Percentiles rank a stretch among this genome's conserved stretches.
These are phyloP conservation scores for Rachicladosporium sp. DNA, from an alignment of 2,329 filamentous ascomycete species.

Conservation along the genomic window DNA sequence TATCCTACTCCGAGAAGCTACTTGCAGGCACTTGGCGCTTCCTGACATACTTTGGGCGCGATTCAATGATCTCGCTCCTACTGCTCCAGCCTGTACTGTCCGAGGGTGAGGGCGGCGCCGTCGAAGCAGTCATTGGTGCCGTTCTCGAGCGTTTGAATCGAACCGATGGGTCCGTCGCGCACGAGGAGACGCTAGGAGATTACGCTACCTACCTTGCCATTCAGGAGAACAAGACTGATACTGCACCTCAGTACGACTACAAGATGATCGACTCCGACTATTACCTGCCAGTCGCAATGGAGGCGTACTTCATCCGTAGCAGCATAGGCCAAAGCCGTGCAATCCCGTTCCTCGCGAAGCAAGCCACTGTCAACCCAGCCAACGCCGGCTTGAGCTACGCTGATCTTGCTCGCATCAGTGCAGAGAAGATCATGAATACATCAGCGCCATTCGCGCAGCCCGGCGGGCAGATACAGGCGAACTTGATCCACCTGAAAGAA, in stretches of 20 bases:
- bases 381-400: conserved; percentile 44
- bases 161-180: conserved; percentile 48
- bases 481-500: conserved; percentile 46
- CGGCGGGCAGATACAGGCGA: conserved; percentile 37
- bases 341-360: conserved; percentile 27
- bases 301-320: conserved; percentile 44
- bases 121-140: conserved; percentile 50
- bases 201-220: conserved; percentile 50
- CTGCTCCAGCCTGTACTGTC: conserved; percentile 48
- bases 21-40: conserved; percentile 55
- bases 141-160: conserved; percentile 50
- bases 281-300: conserved; percentile 46
- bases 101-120: conserved; percentile 40
- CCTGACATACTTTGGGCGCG: conserved; percentile 54
- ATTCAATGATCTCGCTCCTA: conserved; percentile 50
- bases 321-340: conserved; percentile 28
- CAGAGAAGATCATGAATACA: conserved; percentile 46
- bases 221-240: conserved; percentile 41
- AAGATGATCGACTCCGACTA: conserved; percentile 48
- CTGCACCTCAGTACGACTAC: conserved; percentile 37
- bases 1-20: conserved; percentile 52
- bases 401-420: conserved; percentile 39
- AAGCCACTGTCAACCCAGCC: conserved; percentile 36
- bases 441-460: conserved; percentile 40
- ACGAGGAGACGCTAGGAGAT: conserved; percentile 55